A percentile compares a stretch with the other conserved stretches of the same genome.
These are phyloP conservation scores for Globisporangium camurandrum DNA, from an alignment of 352 stramenopile genomes.

Conservation along the genomic window DNA sequence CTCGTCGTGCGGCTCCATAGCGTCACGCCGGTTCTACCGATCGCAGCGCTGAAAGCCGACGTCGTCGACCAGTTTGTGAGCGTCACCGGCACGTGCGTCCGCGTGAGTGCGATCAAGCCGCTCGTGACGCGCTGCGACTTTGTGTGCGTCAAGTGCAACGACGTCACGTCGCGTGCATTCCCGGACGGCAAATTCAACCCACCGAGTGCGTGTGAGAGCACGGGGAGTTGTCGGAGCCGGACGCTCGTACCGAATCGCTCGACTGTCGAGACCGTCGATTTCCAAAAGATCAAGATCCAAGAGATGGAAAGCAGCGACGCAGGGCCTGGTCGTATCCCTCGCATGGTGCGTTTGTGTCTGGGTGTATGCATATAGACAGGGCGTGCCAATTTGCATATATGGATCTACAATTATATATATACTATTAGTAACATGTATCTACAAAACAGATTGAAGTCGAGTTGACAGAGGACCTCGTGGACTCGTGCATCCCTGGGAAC, in stretches of 20 bases:
- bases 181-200: conserved; percentile 77
- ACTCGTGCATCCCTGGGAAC: conserved; percentile 94
- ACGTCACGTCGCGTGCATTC: conserved; percentile 61
- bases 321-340: conserved; percentile 78
- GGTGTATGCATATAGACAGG: background rate
- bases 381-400: background rate
- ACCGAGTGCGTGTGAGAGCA: conserved; percentile 53
- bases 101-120: conserved; percentile 80
- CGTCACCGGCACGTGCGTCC: conserved; percentile 62
- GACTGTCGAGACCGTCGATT: conserved; percentile 86
- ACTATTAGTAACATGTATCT: too few species aligned
- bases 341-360: conserved; percentile 40
- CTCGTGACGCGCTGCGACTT: conserved; percentile 85
- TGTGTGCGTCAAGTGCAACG: conserved; percentile 74
- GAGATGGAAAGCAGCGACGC: conserved; percentile 90
- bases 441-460: conserved; percentile 76
- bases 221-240: conserved; percentile 45
- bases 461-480: conserved; percentile 90
- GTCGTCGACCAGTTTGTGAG: conserved; percentile 77
- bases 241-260: conserved; percentile 75
- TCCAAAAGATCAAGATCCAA: conserved; percentile 85
- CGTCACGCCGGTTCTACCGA: conserved; percentile 54
- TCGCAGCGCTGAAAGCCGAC: conserved; percentile 68
- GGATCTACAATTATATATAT: too few species aligned
- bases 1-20: conserved; percentile 53